Percentiles rank a stretch among this genome's conserved stretches.
Evolutionary conservation across 2,329 filamentous ascomycete genomes (phyloP).

Genomic region (Stemphylium beticola): DNA sequence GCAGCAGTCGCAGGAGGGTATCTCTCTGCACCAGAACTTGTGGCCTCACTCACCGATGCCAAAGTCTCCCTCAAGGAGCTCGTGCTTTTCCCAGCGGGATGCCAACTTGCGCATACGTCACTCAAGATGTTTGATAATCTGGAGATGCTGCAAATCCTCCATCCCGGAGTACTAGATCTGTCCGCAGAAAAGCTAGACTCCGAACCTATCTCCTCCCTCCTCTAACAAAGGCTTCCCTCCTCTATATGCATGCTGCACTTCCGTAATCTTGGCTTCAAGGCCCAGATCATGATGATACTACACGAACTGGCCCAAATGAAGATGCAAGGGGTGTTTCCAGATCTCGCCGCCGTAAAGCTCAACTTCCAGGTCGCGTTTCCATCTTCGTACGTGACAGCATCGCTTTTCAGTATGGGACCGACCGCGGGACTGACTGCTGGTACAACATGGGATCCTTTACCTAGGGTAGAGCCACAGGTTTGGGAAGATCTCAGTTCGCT

Average conservation of each 20-base stretch:
- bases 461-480: no score
- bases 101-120: background rate
- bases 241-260: background rate
- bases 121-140: background rate
- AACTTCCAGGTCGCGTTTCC: no score
- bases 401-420: no score
- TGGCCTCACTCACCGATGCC: background rate
- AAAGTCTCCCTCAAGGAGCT: background rate
- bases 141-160: background rate
- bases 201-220: background rate
- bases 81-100: background rate
- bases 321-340: background rate
- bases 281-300: background rate
- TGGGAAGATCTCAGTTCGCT: no score
- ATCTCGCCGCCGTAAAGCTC: background rate
- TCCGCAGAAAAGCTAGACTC: background rate
- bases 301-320: background rate
- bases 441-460: no score
- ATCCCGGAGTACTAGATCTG: background rate
- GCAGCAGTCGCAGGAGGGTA: background rate
- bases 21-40: background rate
- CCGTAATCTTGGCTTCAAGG: background rate
- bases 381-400: no score
- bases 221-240: background rate
- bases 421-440: no score